A percentile compares a stretch with the other conserved stretches of the same genome.
These are phyloP conservation scores for Trichomonas vaginalis DNA, from an alignment of 208 protist species.

Conservation along the genomic window DNA sequence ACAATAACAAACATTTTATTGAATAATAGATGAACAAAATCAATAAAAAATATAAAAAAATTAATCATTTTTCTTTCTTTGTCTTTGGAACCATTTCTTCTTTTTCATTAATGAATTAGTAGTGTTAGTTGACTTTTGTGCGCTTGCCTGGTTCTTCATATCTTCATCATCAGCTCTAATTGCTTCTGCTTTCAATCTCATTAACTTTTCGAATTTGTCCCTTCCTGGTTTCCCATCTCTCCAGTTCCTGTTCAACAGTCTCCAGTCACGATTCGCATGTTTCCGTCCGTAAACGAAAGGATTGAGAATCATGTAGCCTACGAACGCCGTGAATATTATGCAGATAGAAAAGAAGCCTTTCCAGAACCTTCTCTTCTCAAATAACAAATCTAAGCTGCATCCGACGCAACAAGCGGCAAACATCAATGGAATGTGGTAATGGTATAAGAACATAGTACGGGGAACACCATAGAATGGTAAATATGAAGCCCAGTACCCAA, in stretches of 20 bases:
- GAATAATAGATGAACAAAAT: no score
- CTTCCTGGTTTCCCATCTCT: background rate
- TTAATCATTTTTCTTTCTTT: no score
- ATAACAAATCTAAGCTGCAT: background rate
- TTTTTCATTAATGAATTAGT: no score
- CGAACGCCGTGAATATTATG: background rate
- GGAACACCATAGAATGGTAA: background rate
- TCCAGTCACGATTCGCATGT: background rate
- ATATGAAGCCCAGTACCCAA: background rate
- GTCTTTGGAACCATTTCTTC: no score
- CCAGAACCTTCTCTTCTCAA: background rate
- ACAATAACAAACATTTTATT: no score
- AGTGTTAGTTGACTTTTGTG: no score
- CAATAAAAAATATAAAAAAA: no score
- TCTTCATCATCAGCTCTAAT: no score
- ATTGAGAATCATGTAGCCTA: background rate
- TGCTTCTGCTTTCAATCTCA: no score
- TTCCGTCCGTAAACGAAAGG: background rate
- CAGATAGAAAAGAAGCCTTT: background rate
- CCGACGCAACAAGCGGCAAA: background rate
- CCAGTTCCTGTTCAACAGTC: background rate
- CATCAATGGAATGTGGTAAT: background rate
- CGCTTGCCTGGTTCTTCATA: no score
- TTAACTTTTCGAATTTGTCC: no score
- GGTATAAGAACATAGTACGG: background rate